Conservation (phyloP, 2,329 filamentous ascomycete species). For the Phialophora verrucosa region DNA sequence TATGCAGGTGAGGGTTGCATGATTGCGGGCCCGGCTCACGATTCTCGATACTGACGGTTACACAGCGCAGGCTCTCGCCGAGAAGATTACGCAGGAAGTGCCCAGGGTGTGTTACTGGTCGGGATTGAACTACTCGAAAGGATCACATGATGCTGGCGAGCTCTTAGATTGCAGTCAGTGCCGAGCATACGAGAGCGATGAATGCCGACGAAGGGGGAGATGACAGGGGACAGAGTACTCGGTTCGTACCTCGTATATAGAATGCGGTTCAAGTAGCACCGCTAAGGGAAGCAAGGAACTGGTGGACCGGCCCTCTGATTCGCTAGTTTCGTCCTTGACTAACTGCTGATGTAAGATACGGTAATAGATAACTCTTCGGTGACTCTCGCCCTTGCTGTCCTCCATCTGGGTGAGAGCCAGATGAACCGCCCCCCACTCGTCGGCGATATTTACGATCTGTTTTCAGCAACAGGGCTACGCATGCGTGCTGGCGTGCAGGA, state of each 20-base stretch:
- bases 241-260: too few species aligned
- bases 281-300: background rate
- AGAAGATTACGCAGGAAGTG: background rate
- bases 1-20: background rate
- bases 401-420: too few species aligned
- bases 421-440: too few species aligned
- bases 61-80: background rate
- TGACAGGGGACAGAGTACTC: background rate
- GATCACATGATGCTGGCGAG: background rate
- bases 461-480: background rate
- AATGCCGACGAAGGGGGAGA: too few species aligned
- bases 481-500: background rate
- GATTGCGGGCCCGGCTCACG: background rate
- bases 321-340: background rate
- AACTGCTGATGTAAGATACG: background rate
- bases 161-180: too few species aligned
- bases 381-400: too few species aligned
- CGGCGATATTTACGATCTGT: background rate
- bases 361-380: too few species aligned
- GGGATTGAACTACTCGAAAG: background rate
- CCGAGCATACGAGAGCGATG: too few species aligned
- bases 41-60: background rate
- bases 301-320: background rate
- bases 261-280: background rate
- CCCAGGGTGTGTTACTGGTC: too few species aligned